Percentiles rank a stretch among this genome's conserved stretches.
Conservation (phyloP, 2,329 filamentous ascomycete species). For the Phialophora macrospora region DNA sequence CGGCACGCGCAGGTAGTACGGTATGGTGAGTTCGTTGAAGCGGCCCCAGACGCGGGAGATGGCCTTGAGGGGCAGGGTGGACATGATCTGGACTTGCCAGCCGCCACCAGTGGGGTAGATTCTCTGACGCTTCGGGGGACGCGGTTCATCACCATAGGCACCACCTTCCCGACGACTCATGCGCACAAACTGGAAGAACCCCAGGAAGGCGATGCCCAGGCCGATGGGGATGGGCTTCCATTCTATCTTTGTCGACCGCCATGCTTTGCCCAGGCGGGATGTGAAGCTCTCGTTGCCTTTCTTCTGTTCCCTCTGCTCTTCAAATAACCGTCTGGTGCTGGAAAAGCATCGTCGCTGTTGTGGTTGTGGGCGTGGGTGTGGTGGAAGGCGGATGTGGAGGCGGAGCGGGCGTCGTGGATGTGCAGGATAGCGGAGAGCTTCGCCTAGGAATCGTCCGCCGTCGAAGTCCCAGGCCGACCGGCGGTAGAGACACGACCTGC, state of each 20-base stretch:
- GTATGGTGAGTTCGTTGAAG: constrained; percentile 88
- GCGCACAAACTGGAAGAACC: constrained; percentile 82
- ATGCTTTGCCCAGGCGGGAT: constrained; percentile 62
- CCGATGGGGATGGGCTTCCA: constrained; percentile 92
- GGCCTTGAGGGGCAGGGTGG: constrained; percentile 86
- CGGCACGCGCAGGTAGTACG: constrained; percentile 83
- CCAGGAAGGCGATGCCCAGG: constrained; percentile 82
- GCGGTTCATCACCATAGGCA: constrained; percentile 52
- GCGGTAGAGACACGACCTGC: constrained; percentile 37
- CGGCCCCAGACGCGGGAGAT: constrained; percentile 86
- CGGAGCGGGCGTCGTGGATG: background rate
- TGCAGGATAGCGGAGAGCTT: constrained; percentile 3
- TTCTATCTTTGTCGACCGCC: constrained; percentile 70
- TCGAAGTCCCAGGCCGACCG: constrained; percentile 18
- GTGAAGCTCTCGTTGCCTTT: constrained; percentile 60
- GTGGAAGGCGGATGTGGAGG: background rate
- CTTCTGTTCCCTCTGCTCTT: constrained; percentile 45
- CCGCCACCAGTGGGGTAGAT: constrained; percentile 78
- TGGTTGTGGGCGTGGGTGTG: constrained; percentile 7
- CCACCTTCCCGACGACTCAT: constrained; percentile 58
- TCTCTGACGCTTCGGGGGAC: constrained; percentile 61
- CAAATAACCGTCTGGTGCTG: constrained; percentile 49
- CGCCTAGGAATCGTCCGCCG: constrained; percentile 3
- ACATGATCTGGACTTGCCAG: constrained; percentile 94
- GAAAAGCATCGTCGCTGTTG: constrained; percentile 42